Conservation (phyloP, 108 stramenopile species). For the Epithemia pelagica region DNA sequence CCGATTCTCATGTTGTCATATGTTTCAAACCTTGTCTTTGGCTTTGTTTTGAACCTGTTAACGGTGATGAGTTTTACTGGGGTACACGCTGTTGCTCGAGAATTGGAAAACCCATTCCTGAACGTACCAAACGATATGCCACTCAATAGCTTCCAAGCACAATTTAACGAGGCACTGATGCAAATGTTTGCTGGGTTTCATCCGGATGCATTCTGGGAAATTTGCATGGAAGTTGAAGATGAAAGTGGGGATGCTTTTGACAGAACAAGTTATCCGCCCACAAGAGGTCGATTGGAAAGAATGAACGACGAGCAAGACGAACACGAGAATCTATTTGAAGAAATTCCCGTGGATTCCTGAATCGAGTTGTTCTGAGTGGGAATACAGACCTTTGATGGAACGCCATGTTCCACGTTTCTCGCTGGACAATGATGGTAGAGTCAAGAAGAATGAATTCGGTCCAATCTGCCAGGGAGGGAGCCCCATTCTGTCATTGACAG, state of each 20-base stretch:
- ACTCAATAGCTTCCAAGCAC: constrained; percentile 70
- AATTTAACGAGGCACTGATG: constrained; percentile 67
- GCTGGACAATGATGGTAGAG: too few relatives aligned
- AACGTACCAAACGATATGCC: constrained; percentile 82
- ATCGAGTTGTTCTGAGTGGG: too few relatives aligned
- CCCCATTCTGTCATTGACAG: too few relatives aligned
- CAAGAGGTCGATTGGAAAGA: neutral
- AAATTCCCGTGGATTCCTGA: too few relatives aligned
- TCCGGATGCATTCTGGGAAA: constrained; percentile 65
- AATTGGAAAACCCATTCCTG: constrained; percentile 65
- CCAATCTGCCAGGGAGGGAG: too few relatives aligned
- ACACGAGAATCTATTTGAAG: too few relatives aligned
- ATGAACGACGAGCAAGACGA: too few relatives aligned
- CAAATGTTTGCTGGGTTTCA: constrained; percentile 65
- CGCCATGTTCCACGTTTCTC: too few relatives aligned
- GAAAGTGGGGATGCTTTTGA: neutral
- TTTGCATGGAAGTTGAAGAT: neutral
- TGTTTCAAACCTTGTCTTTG: constrained; percentile 30
- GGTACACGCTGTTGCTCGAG: constrained; percentile 51
- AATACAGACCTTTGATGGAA: too few relatives aligned
- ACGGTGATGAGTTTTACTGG: constrained; percentile 50
- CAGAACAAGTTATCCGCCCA: neutral
- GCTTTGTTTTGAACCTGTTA: constrained; percentile 50
- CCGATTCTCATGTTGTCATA: constrained; percentile 61
- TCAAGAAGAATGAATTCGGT: too few relatives aligned